phyloP scores from a whole-genome alignment of 495 filamentous ascomycete genomes.

The Lasiosphaeria ovina region DNA sequence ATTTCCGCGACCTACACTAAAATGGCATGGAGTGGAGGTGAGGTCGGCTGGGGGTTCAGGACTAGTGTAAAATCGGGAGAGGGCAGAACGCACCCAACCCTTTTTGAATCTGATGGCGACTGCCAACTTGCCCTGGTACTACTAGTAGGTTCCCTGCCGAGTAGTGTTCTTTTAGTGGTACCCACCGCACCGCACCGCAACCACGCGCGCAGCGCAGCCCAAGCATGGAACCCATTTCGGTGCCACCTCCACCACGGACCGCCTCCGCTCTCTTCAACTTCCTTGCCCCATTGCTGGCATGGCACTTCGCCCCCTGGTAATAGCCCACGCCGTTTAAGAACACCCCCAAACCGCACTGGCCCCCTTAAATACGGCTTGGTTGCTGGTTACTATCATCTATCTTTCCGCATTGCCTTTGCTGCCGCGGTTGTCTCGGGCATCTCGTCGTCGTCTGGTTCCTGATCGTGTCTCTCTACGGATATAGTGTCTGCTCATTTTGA shows the following conservation, averaged over 20 bases:
- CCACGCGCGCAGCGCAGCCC: no score
- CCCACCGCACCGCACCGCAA: no score
- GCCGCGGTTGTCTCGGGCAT: neutral
- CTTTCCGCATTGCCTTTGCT: neutral
- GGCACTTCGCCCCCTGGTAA: neutral
- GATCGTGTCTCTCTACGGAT: neutral
- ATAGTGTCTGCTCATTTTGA: neutral
- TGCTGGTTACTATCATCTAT: neutral
- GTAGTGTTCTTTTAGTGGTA: no score
- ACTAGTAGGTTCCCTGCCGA: no score
- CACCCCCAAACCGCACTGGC: neutral
- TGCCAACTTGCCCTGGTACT: no score
- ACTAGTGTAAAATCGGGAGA: no score
- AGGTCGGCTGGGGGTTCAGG: no score
- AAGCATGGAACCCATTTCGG: neutral
- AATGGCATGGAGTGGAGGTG: no score
- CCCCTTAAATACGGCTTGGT: conserved; percentile 2
- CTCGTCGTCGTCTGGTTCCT: neutral
- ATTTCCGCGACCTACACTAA: no score
- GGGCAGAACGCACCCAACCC: no score
- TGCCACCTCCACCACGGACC: conserved; percentile 12
- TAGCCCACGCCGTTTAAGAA: conserved; percentile 1
- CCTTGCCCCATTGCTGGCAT: neutral
- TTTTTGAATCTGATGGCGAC: no score
- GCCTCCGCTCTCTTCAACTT: conserved; percentile 5